Evolutionary conservation across 1,284 basidiomycete genomes (phyloP), one percentile per base, ranked within the genome.

Genomic region (Ustilago cynodontis): DNA sequence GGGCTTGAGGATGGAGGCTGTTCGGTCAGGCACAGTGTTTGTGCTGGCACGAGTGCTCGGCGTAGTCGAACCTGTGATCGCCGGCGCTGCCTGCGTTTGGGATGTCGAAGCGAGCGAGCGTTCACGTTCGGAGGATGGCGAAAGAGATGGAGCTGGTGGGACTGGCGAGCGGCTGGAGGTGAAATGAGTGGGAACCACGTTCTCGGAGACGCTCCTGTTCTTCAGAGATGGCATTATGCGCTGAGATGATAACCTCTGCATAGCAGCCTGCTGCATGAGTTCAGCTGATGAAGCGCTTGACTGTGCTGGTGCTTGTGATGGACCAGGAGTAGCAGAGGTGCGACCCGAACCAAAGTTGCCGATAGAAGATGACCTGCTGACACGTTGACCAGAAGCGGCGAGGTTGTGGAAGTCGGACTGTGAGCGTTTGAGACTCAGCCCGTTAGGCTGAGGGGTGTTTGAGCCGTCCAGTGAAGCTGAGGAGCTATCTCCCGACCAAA

Each of bases 231-330:
- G 64, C 35, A 59, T 22, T 24, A 71, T 67, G 45, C 73, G 64
- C 50, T 71, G 73, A n/a, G 68, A 71, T 16, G 68, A 76, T 7
- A 76, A 54, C 5, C 73, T 64, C 59, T 71, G 67, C 73, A 76
- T 61, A 6, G 73, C 73, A 14, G 73, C 73, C 52, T 76, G 68
- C 37, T 67, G 73, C 8, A 76, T 54, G 26, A 66, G 35, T 57
- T 76, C 68, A 22, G 70, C 64, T 5, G 70, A 47, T 14, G 64
- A 53, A 13, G 26, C 29, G 1, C 26, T n/a, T 3, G 73, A 18
- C 3, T 41, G 51, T n/a, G 63, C 31, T 8, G 50, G 20, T n/a
- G 55, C 10, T 29, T 39, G 39, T 2, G 59, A 39, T 22, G 69
- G 2, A n/a, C 33, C 11, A 14, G 56, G n/a, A 14, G 29, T 3